Evolutionary conservation across 2,329 filamentous ascomycete genomes (phyloP).

Genomic region (Cladosporium cucumerinum): DNA sequence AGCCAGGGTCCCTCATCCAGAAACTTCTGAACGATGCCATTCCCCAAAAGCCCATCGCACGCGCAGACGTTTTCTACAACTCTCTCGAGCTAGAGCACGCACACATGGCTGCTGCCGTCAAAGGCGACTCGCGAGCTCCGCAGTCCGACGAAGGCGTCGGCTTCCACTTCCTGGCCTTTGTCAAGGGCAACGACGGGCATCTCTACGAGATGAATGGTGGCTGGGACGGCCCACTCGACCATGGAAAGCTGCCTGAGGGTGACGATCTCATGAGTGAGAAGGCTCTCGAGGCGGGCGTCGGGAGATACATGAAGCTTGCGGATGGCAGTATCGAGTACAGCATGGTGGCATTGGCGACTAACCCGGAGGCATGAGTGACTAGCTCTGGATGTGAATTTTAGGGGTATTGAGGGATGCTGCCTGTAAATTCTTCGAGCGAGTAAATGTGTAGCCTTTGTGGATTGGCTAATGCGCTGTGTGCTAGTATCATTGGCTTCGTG

Average conservation of each 20-base stretch:
- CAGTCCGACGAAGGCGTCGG: constrained; percentile 31
- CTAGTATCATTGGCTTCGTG: too few relatives aligned
- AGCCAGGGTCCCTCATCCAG: constrained; percentile 44
- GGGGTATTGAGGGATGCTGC: neutral
- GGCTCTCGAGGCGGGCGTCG: constrained; percentile 42
- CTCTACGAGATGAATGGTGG: constrained; percentile 47
- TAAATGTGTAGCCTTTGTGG: too few relatives aligned
- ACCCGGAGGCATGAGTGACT: neutral
- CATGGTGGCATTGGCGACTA: constrained; percentile 38
- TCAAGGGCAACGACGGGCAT: constrained; percentile 45
- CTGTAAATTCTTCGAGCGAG: too few relatives aligned
- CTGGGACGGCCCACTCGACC: constrained; percentile 45
- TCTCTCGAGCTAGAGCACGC: constrained; percentile 43
- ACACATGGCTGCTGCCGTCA: constrained; percentile 41
- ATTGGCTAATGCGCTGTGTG: too few relatives aligned
- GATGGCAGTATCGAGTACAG: constrained; percentile 43
- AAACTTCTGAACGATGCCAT: constrained; percentile 44
- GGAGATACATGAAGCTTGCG: constrained; percentile 38
- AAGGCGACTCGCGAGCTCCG: constrained; percentile 41
- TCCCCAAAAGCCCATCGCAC: constrained; percentile 42
- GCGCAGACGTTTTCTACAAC: constrained; percentile 53
- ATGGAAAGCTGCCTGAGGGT: constrained; percentile 38
- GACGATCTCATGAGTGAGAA: constrained; percentile 46
- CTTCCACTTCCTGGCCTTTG: constrained; percentile 48
- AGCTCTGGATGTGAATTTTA: neutral